phyloP scores from a whole-genome alignment of 2,329 filamentous ascomycete genomes.

The Chalaropsis ovoidea region DNA sequence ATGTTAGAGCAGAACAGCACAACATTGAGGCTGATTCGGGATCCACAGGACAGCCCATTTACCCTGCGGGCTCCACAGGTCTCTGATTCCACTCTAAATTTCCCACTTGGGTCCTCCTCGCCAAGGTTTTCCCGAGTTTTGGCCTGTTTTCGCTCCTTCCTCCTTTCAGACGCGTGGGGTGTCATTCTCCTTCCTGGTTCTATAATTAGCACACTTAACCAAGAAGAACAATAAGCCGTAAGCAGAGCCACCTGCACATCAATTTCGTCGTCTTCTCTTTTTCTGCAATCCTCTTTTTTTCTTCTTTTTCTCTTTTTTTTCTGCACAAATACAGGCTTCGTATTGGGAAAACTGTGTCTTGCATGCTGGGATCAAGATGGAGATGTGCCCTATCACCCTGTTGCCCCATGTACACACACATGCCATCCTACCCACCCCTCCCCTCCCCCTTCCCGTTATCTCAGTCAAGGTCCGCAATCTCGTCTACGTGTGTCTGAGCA shows the following conservation, averaged over 20 bases:
- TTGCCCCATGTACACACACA: neutral
- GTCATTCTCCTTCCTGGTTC: neutral
- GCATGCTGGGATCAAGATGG: neutral
- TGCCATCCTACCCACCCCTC: neutral
- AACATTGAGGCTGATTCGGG: no score
- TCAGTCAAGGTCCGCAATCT: constrained; percentile 1
- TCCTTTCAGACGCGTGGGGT: neutral
- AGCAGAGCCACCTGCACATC: constrained; percentile 1
- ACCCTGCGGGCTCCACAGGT: neutral
- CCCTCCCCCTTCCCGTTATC: neutral
- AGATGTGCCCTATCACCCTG: neutral
- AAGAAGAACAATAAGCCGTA: constrained; percentile 5
- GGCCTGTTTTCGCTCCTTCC: neutral
- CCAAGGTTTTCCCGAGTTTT: neutral
- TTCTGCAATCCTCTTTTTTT: neutral
- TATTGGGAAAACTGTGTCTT: constrained; percentile 6
- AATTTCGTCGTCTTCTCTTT: neutral
- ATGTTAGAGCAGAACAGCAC: neutral
- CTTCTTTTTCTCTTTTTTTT: neutral
- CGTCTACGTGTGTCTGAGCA: neutral
- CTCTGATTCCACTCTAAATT: neutral
- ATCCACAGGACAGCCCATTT: neutral
- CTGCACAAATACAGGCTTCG: neutral
- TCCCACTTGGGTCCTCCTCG: neutral
- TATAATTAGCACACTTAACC: constrained; percentile 2